These are phyloP conservation scores for Scleroderma bovista DNA, from an alignment of 768 basidiomycete species.

Conservation along the genomic window DNA sequence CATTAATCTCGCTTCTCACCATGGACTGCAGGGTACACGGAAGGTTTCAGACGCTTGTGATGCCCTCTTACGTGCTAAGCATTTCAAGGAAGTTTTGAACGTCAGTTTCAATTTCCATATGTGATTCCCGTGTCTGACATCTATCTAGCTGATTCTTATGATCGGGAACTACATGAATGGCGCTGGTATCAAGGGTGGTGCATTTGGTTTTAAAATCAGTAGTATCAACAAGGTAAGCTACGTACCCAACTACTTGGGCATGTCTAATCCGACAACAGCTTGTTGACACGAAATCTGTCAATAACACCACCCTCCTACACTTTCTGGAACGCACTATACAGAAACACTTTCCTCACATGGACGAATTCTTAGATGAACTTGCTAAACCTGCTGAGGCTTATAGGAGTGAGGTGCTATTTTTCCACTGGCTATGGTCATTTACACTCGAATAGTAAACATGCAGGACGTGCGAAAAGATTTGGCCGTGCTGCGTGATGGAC, in stretches of 20 bases:
- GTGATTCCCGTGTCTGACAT: neutral
- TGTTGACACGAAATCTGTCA: conserved; percentile 94
- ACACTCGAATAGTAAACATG: conserved; percentile 61
- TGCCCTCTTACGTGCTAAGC: conserved; percentile 71
- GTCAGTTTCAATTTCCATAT: conserved; percentile 37
- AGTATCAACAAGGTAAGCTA: conserved; percentile 87
- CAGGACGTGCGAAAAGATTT: conserved; percentile 80
- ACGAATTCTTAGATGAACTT: conserved; percentile 84
- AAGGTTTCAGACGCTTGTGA: conserved; percentile 80
- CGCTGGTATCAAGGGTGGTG: conserved; percentile 91
- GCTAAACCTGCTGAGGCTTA: conserved; percentile 88
- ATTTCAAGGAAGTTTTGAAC: conserved; percentile 86
- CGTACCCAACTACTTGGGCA: neutral
- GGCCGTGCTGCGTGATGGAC: conserved; percentile 63
- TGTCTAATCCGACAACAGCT: conserved; percentile 46
- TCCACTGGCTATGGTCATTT: conserved; percentile 1
- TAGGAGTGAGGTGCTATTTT: conserved; percentile 52
- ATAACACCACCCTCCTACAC: conserved; percentile 91
- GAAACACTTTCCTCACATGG: conserved; percentile 84
- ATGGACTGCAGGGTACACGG: conserved; percentile 55
- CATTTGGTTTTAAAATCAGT: conserved; percentile 94
- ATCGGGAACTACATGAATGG: conserved; percentile 99
- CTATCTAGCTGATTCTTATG: conserved; percentile 72
- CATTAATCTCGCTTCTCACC: conserved; percentile 4
- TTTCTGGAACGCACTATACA: conserved; percentile 87